Base-by-base conservation (phyloP, 352 stramenopile genomes). In the Thraustochytrium sp. region DNA sequence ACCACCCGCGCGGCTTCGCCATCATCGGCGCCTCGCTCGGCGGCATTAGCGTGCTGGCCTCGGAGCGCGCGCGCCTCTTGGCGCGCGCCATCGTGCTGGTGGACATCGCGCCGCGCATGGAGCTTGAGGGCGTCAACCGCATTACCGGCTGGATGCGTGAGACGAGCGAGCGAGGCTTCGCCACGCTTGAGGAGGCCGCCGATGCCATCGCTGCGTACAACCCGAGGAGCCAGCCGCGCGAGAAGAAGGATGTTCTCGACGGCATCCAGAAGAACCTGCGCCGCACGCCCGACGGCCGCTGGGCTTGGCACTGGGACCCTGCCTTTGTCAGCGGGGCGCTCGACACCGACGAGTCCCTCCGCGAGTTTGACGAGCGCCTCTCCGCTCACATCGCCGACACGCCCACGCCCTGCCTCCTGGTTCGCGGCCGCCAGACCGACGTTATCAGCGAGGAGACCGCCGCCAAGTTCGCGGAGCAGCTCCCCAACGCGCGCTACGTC, bases 191-290 rank as follows among this genome's bases (percentile, higher is more conserved):
- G 1, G 40, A 77, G 46, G 65, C 65, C 21, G 65, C 65, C 26
- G 46, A 77, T n/a, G 42, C 65, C 31, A 62, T 77, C 8, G 42
- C 42, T 21, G 49, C 42, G 40, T 77, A 77, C 65, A 72, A 72
- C 26, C 59, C 59, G 16, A 72, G 11, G 1, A 21, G 59, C 1
- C 8, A n/a, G 21, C 31, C 65, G 2, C 42, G 42, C 0, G 18
- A 23, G 11, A 11, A 23, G 1, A 36, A 77, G 46, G 42, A 77
- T 34, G 65, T 55, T 8, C 31, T 62, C 40, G 40, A 18, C 37
- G 65, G 65, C 8, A 23, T 77, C 1, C 49, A 62, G 64, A 77
- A 77, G 49, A 77, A 77, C 42, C 42, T 77, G 29, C 65, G 65
- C 11, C 65, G 46, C 23, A 62, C 42, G 31, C 42, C 65, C 9